Conservation (phyloP, 176 grass and related monocot genomes). For the Panicum miliaceum region DNA sequence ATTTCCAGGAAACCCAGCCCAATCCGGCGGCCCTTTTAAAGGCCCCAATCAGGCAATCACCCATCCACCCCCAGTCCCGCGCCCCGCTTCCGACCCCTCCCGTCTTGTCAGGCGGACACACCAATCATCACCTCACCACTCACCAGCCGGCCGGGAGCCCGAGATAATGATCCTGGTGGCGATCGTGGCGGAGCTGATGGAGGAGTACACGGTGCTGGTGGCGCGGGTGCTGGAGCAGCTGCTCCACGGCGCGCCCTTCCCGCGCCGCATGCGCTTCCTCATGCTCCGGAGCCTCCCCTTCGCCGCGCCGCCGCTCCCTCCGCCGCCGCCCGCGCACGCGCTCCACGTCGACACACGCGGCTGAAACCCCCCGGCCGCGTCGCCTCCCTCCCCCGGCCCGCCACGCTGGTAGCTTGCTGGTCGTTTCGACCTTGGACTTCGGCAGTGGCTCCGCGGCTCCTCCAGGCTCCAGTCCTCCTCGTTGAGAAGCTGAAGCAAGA, state of each 20-base stretch:
- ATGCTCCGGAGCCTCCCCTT: conserved; percentile 41
- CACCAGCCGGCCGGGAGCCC: no score
- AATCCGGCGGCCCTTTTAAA: background rate
- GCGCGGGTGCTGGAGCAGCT: conserved; percentile 38
- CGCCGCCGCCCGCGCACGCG: background rate
- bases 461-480: no score
- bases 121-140: background rate
- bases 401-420: background rate
- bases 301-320: conserved; percentile 24
- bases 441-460: background rate
- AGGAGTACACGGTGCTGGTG: conserved; percentile 53
- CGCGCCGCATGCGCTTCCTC: conserved; percentile 39
- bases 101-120: background rate
- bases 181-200: conserved; percentile 48
- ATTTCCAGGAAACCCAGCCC: background rate
- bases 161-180: conserved; percentile 39
- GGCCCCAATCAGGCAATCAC: background rate
- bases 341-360: conserved; percentile 15
- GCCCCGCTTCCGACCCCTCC: background rate
- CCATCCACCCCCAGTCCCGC: no score
- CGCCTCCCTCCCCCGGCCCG: background rate
- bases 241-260: conserved; percentile 40
- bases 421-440: background rate
- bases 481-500: background rate
- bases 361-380: background rate